These are phyloP conservation scores for Pseudocercospora fijiensis DNA, from an alignment of 2,329 filamentous ascomycete species.

Conservation along the genomic window DNA sequence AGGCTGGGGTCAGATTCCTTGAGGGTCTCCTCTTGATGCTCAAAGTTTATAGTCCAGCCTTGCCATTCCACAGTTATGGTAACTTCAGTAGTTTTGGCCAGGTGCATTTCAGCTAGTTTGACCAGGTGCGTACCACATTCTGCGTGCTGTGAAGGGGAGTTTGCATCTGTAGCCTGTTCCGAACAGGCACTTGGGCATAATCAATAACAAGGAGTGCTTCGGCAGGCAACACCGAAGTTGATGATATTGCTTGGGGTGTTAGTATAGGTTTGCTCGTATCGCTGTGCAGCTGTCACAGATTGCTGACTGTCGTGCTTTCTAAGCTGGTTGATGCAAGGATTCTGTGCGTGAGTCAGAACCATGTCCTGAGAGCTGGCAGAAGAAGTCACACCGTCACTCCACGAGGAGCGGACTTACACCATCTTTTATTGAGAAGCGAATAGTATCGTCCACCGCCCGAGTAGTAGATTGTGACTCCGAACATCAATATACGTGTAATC, in stretches of 20 bases:
- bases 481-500: no score
- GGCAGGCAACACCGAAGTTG: not conserved
- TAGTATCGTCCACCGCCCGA: no score
- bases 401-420: not conserved
- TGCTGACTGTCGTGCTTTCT: slow-evolving; percentile 5
- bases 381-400: not conserved
- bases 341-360: not conserved
- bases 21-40: not conserved
- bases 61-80: not conserved
- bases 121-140: not conserved
- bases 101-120: not conserved
- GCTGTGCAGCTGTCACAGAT: not conserved
- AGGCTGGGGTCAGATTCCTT: not conserved
- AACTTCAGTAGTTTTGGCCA: not conserved
- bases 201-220: not conserved
- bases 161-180: not conserved
- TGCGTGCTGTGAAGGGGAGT: not conserved
- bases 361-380: not conserved
- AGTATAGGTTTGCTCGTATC: not conserved
- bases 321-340: slow-evolving; percentile 1
- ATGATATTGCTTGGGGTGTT: not conserved
- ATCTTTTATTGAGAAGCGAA: no score
- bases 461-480: no score
- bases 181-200: not conserved
- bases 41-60: not conserved